Base-by-base conservation (phyloP, 1,284 basidiomycete species). In the Rugosomyces carneus region DNA sequence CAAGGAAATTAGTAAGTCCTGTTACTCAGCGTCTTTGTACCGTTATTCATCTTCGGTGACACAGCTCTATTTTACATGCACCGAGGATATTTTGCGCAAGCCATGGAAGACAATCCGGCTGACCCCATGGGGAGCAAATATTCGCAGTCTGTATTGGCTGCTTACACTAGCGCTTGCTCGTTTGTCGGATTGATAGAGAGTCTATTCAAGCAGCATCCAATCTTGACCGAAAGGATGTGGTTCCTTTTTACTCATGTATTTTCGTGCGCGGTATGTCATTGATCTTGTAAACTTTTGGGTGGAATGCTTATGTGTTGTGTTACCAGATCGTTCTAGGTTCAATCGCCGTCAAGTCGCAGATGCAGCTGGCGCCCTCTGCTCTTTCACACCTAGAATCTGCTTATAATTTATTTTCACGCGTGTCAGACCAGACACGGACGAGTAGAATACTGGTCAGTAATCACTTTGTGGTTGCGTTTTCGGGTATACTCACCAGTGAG, bases 181-280 rank as follows among this genome's bases (percentile, higher is more conserved):
- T 83, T 80, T 55, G 76, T 84, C 34, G 78, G 76, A 13, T 63
- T 83, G 50, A 71, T 81, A 41, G 73, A 76, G 53, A 82, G 78
- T 54, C 60, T 82, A 40, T 78, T 76, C 61, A 78, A 78, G 46
- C 80, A 81, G 53, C 75, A 82, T 49, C 79, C 80, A 24, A 62
- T 60, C 11, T 63, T 84, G 45, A 78, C 80, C 5, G 80, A 83
- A 57, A 71, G 82, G 37, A 76, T 81, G 74, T 84, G 81, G 80
- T 84, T 84, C 60, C 63, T 82, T 42, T 83, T 83, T 54, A 81
- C 80, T 3, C 81, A 84, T 58, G 78, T 84, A 5, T 85, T 85
- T 58, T 84, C 82, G 6, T 84, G 81, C 56, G 72, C 81, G 26
- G 82, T 84, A 61, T 55, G 68, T 57, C 11, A 41, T 40, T 38